Evolutionary conservation across 129 eudicot genomes (phyloP).

Genomic region (Artemisia tridentata): DNA sequence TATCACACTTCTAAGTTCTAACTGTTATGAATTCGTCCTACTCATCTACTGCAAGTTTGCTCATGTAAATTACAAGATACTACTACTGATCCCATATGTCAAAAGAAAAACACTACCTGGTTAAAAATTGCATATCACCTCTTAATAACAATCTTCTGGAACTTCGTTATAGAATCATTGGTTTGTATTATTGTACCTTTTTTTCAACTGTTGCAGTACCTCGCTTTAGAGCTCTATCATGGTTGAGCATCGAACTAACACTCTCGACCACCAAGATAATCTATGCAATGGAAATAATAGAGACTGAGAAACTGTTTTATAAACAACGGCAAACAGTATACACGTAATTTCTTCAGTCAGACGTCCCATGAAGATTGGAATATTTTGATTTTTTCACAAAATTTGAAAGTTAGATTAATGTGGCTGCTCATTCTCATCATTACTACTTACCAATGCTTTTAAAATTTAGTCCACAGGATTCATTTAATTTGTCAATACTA

Average conservation of each 20-base stretch:
- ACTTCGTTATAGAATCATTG: not conserved
- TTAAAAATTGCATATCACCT: constrained; percentile 1
- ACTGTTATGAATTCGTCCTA: not conserved
- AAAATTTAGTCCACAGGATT: not conserved
- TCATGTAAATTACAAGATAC: constrained; percentile 11
- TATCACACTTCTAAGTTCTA: not conserved
- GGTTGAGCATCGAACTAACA: constrained; percentile 75
- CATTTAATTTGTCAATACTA: not conserved
- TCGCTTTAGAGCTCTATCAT: constrained; percentile 72
- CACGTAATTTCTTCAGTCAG: not conserved
- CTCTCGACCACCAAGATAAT: constrained; percentile 85
- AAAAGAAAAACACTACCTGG: constrained; percentile 3
- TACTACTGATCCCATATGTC: constrained; percentile 10
- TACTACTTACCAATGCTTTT: not conserved
- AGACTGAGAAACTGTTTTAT: not conserved
- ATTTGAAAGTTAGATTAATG: not conserved
- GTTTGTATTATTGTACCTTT: constrained; percentile 25
- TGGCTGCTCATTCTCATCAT: not conserved
- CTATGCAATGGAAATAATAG: constrained; percentile 31
- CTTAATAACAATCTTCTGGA: not conserved
- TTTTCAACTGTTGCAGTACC: constrained; percentile 23
- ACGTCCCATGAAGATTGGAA: not conserved
- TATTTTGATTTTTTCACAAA: not conserved
- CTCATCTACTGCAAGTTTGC: constrained; percentile 11
- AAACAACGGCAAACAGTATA: not conserved